Conservation (phyloP, 2,329 filamentous ascomycete genomes). For the Trichothecium roseum region DNA sequence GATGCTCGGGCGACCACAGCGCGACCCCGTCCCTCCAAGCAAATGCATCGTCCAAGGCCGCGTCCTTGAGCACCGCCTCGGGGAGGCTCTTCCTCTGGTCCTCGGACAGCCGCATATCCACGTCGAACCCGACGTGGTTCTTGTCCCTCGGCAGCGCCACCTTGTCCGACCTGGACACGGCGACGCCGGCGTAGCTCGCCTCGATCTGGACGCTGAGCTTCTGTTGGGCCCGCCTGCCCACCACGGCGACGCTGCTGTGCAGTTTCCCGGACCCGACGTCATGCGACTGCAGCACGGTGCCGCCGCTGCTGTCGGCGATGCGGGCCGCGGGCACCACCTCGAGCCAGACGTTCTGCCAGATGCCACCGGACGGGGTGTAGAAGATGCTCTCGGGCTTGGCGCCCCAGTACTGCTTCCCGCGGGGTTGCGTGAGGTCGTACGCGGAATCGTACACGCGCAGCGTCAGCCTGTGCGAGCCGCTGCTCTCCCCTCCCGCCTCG, state of each 20-base stretch:
- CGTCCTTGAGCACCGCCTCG: constrained; percentile 16
- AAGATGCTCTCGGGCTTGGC: constrained; percentile 50
- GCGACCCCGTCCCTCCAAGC: constrained; percentile 46
- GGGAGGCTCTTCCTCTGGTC: constrained; percentile 28
- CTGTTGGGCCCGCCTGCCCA: constrained; percentile 35
- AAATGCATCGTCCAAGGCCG: constrained; percentile 23
- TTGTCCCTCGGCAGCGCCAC: constrained; percentile 36
- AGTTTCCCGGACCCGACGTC: constrained; percentile 42
- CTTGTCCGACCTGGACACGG: constrained; percentile 31
- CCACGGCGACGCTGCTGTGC: constrained; percentile 36
- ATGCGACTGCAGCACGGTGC: constrained; percentile 46
- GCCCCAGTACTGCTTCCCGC: constrained; percentile 59
- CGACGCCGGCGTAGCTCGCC: constrained; percentile 36
- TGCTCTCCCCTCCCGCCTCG: constrained; percentile 8
- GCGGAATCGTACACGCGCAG: constrained; percentile 54
- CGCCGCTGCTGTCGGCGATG: constrained; percentile 44
- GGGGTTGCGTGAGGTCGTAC: constrained; percentile 51
- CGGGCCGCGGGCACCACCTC: constrained; percentile 42
- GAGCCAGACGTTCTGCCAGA: constrained; percentile 48
- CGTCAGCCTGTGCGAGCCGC: constrained; percentile 30
- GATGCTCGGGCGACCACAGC: constrained; percentile 50
- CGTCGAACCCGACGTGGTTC: constrained; percentile 33
- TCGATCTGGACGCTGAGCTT: constrained; percentile 41
- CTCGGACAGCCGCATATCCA: constrained; percentile 36
- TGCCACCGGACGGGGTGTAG: constrained; percentile 46